A percentile compares a stretch with the other conserved stretches of the same genome.
Conservation (phyloP, 2,329 filamentous ascomycete species). For the Xylaria sp. region DNA sequence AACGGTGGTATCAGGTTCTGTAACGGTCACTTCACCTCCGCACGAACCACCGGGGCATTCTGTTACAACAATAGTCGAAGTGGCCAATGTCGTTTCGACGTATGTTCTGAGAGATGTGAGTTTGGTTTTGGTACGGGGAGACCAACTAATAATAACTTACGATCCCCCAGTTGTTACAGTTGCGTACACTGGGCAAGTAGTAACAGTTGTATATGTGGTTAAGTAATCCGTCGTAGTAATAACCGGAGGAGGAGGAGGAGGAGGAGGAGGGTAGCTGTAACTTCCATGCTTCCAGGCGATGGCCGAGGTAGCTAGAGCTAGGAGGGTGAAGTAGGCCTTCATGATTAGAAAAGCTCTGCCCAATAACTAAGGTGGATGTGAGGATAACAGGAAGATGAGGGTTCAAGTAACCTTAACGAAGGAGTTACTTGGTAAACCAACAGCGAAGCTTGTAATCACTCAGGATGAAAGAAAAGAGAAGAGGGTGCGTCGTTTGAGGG, state of each 20-base stretch:
- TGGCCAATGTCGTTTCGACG: slow-evolving; percentile 56
- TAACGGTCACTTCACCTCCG: slow-evolving; percentile 51
- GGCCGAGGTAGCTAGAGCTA: slow-evolving; percentile 46
- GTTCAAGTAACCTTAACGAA: slow-evolving; percentile 50
- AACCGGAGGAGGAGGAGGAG: slow-evolving; percentile 23
- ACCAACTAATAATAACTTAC: slow-evolving; percentile 48
- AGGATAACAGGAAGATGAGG: slow-evolving; percentile 34
- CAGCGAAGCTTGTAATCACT: slow-evolving; percentile 2
- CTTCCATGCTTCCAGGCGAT: slow-evolving; percentile 38
- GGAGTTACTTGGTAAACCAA: slow-evolving; percentile 43
- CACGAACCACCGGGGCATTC: slow-evolving; percentile 54
- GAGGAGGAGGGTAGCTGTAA: slow-evolving; percentile 23
- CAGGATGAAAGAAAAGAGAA: slow-evolving; percentile 3
- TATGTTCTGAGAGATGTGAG: slow-evolving; percentile 53
- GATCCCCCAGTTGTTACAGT: slow-evolving; percentile 55
- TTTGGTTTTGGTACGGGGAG: background rate
- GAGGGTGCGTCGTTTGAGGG: background rate
- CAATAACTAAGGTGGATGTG: slow-evolving; percentile 19
- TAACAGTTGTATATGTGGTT: slow-evolving; percentile 56
- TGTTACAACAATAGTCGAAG: slow-evolving; percentile 58
- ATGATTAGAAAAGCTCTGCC: slow-evolving; percentile 40
- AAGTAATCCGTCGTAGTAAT: slow-evolving; percentile 38
- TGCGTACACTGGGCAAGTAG: slow-evolving; percentile 59
- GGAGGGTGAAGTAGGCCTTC: slow-evolving; percentile 45
- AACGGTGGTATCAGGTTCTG: slow-evolving; percentile 52